Evolutionary conservation across 106 monocot genomes (phyloP).

Genomic region (Dioscorea alata): DNA sequence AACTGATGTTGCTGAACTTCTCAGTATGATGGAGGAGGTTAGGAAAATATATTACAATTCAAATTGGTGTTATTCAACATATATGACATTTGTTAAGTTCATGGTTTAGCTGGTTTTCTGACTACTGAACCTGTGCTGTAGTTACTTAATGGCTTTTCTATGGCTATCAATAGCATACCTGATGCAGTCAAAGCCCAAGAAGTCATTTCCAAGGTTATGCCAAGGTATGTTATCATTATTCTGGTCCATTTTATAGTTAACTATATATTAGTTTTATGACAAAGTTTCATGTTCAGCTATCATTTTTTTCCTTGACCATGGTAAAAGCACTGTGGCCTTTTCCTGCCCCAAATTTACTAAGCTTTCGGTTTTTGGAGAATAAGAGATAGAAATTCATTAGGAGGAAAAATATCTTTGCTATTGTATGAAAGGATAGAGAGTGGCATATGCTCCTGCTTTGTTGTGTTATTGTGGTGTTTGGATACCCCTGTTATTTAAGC

Average conservation of each 20-base stretch:
- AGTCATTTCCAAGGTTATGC: slow-evolving; percentile 39
- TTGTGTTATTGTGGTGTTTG: too few relatives aligned
- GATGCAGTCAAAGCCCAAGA: slow-evolving; percentile 15
- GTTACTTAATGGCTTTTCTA: slow-evolving; percentile 44
- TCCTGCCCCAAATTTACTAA: not conserved
- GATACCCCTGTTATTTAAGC: too few relatives aligned
- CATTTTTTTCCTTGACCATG: not conserved
- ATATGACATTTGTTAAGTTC: not conserved
- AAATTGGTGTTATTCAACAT: not conserved
- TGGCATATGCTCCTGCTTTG: too few relatives aligned
- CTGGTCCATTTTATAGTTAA: not conserved
- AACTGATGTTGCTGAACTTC: slow-evolving; percentile 26
- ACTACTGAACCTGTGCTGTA: slow-evolving; percentile 17
- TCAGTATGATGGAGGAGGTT: slow-evolving; percentile 36
- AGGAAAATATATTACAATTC: not conserved
- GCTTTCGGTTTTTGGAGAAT: not conserved
- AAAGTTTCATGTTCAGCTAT: not conserved
- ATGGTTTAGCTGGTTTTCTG: slow-evolving; percentile 7
- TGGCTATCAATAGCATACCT: slow-evolving; percentile 6
- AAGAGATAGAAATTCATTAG: not conserved
- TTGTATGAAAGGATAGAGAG: too few relatives aligned
- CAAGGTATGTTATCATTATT: slow-evolving; percentile 26
- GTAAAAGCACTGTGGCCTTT: not conserved
- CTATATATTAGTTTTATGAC: not conserved
- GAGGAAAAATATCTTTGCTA: too few relatives aligned